A percentile compares a stretch with the other conserved stretches of the same genome.
phyloP scores from a whole-genome alignment of 768 basidiomycete species.

The Auriscalpium vulgare region DNA sequence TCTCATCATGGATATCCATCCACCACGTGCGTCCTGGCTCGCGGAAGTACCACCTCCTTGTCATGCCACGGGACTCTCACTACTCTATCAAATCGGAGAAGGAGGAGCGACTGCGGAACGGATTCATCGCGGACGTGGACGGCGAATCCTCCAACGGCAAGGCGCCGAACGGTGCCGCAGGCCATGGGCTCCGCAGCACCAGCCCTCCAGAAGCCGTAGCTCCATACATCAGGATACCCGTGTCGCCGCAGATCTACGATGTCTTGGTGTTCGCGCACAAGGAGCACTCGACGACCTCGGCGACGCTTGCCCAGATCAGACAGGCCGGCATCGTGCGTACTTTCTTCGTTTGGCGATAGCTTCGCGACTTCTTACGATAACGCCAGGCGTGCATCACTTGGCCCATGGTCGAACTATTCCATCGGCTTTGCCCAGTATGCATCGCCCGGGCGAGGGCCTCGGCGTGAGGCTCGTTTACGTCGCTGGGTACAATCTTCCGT shows the following conservation, averaged over 20 bases:
- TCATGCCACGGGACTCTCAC: slow-evolving; percentile 53
- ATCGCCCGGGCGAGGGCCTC: slow-evolving; percentile 32
- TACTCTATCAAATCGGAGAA: slow-evolving; percentile 42
- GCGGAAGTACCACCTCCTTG: slow-evolving; percentile 45
- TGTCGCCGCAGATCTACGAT: slow-evolving; percentile 61
- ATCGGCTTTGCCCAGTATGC: slow-evolving; percentile 50
- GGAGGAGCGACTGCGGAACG: slow-evolving; percentile 41
- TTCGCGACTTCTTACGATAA: slow-evolving; percentile 1
- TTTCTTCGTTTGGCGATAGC: neutral
- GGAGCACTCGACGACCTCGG: slow-evolving; percentile 42
- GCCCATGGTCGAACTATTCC: slow-evolving; percentile 68
- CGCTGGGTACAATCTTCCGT: too few relatives aligned
- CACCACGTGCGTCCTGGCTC: slow-evolving; percentile 61
- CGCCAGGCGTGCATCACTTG: slow-evolving; percentile 58
- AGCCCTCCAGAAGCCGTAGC: slow-evolving; percentile 25
- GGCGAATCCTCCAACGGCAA: slow-evolving; percentile 19
- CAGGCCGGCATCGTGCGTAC: slow-evolving; percentile 52
- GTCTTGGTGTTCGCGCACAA: slow-evolving; percentile 60
- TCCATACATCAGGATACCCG: slow-evolving; percentile 56
- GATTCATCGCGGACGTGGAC: slow-evolving; percentile 37
- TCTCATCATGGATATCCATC: slow-evolving; percentile 45
- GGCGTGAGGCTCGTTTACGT: neutral
- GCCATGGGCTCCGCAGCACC: slow-evolving; percentile 11
- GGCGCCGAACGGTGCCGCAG: neutral
- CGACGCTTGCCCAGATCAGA: slow-evolving; percentile 49